phyloP scores from a whole-genome alignment of 257 asterid genomes.

The Ilex asprella region DNA sequence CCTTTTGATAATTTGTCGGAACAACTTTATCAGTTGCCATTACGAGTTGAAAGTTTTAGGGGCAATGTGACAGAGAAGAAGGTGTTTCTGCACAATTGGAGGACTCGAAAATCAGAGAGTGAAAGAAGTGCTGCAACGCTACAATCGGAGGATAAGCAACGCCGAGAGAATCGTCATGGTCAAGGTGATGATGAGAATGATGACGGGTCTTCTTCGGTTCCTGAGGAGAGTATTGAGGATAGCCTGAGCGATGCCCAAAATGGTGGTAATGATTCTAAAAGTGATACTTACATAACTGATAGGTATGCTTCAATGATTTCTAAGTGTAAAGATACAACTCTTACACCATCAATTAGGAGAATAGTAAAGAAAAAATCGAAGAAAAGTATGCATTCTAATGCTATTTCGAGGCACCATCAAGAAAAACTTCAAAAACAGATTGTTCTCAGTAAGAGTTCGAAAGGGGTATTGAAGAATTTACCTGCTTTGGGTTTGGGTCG shows the following conservation, averaged over 20 bases:
- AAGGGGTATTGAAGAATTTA: constrained; percentile 31
- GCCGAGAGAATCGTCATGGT: neutral
- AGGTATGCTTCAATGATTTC: constrained; percentile 45
- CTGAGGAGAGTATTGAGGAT: constrained; percentile 47
- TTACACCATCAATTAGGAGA: constrained; percentile 57
- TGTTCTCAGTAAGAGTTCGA: constrained; percentile 30
- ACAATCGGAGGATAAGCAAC: neutral
- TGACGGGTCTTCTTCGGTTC: constrained; percentile 39
- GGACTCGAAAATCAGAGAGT: constrained; percentile 70
- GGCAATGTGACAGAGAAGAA: constrained; percentile 32
- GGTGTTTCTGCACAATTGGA: constrained; percentile 84
- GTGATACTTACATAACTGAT: constrained; percentile 60
- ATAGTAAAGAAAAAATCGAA: constrained; percentile 49
- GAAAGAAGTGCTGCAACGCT: constrained; percentile 30
- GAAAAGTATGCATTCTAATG: constrained; percentile 32
- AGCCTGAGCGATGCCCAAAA: constrained; percentile 55
- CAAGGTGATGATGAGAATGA: constrained; percentile 32
- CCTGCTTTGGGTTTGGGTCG: constrained; percentile 36
- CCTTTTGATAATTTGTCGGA: constrained; percentile 1
- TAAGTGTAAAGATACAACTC: constrained; percentile 51
- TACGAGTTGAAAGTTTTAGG: constrained; percentile 14
- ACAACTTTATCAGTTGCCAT: too few relatives aligned
- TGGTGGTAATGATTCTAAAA: constrained; percentile 71
- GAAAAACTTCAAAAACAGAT: constrained; percentile 47
- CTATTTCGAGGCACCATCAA: constrained; percentile 34